Conservation (phyloP, 2,329 filamentous ascomycete species). For the Samsoniella hepiali region DNA sequence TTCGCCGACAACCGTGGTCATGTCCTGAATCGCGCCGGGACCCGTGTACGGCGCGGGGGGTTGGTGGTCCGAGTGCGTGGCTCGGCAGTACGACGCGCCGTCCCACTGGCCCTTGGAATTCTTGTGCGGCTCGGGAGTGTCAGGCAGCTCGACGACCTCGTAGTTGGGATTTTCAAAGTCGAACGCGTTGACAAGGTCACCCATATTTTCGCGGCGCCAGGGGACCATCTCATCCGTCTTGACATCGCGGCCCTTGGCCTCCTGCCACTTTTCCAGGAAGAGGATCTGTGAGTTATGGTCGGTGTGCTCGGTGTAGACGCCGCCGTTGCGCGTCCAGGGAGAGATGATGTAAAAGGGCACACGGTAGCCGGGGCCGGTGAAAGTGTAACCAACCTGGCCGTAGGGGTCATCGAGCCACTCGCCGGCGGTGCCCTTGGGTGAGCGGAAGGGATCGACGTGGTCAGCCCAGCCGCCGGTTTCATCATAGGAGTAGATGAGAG, state of each 20-base stretch:
- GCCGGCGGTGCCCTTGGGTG: constrained; percentile 45
- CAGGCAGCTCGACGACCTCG: constrained; percentile 44
- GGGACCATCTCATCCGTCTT: constrained; percentile 28
- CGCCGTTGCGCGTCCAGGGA: constrained; percentile 51
- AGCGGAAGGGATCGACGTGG: constrained; percentile 50
- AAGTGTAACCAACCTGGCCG: constrained; percentile 36
- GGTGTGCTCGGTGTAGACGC: constrained; percentile 51
- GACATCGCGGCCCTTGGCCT: constrained; percentile 38
- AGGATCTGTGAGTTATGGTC: constrained; percentile 55
- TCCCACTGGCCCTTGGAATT: constrained; percentile 42
- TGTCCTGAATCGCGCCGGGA: constrained; percentile 33
- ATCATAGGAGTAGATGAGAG: constrained; percentile 43
- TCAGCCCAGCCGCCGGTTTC: constrained; percentile 55
- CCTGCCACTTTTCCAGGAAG: constrained; percentile 49
- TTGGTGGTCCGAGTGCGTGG: constrained; percentile 33
- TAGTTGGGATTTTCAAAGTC: constrained; percentile 49
- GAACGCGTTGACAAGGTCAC: constrained; percentile 36
- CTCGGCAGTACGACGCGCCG: constrained; percentile 43
- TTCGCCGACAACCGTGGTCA: constrained; percentile 43
- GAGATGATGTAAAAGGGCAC: constrained; percentile 55
- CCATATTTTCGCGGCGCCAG: constrained; percentile 34
- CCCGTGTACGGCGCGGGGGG: constrained; percentile 48
- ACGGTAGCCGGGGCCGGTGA: constrained; percentile 39
- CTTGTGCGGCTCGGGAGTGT: constrained; percentile 40
- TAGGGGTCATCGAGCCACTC: constrained; percentile 50